These are phyloP conservation scores for Yamagishiella unicocca DNA, from an alignment of 139 green algal species.

Conservation along the genomic window DNA sequence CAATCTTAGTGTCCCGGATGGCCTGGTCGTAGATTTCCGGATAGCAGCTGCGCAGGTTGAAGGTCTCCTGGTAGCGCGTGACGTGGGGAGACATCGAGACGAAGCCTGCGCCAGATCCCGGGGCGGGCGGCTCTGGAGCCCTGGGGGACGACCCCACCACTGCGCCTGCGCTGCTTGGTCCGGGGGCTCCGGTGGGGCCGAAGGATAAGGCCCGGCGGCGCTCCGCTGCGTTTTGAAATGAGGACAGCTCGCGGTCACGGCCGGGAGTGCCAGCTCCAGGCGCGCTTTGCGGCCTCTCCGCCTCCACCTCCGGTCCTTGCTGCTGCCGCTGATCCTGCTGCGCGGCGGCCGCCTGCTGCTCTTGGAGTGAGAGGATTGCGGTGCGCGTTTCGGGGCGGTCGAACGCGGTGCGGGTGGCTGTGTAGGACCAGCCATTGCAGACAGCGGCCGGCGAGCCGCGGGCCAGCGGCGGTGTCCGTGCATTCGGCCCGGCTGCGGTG, in stretches of 20 bases:
- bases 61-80: conserved; percentile 28
- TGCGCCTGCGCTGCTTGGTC: neutral
- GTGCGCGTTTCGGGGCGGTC: neutral
- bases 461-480: neutral
- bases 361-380: neutral
- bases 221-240: neutral
- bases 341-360: neutral
- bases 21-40: conserved; percentile 49
- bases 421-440: conserved; percentile 44
- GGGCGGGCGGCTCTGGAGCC: neutral
- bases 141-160: neutral
- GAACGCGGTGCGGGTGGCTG: conserved; percentile 16
- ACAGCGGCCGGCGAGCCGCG: neutral
- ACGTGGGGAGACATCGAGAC: neutral
- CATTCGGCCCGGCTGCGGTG: neutral
- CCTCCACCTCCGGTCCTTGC: neutral
- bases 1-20: conserved; percentile 5
- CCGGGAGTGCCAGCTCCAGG: neutral
- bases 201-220: conserved; percentile 22
- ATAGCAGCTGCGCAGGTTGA: conserved; percentile 28
- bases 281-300: neutral
- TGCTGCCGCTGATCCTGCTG: neutral
- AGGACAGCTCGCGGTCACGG: neutral
- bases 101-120: neutral
- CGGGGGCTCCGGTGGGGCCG: neutral